Percentiles rank a stretch among this genome's conserved stretches.
phyloP scores from a whole-genome alignment of 2,329 filamentous ascomycete species.

The Epichloe uncinata region DNA sequence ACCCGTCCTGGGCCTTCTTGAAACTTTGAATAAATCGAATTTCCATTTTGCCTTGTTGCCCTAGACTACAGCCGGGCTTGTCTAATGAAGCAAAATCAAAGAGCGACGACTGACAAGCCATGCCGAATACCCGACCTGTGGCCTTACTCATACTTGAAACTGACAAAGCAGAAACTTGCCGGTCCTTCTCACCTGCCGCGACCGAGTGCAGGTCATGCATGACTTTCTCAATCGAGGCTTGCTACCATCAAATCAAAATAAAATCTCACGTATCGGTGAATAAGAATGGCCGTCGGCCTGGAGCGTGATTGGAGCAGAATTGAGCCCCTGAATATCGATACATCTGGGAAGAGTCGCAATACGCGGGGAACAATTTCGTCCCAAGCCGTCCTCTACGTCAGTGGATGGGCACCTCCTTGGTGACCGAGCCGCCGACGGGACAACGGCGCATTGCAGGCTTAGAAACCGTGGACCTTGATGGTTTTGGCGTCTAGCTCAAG shows the following conservation, averaged over 20 bases:
- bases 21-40: not conserved
- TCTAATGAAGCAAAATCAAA: conserved; percentile 15
- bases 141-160: conserved; percentile 13
- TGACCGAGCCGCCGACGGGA: conserved; percentile 19
- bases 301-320: conserved; percentile 14
- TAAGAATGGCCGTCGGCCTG: conserved; percentile 14
- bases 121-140: conserved; percentile 18
- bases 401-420: conserved; percentile 13
- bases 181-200: conserved; percentile 2
- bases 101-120: conserved; percentile 23
- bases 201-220: conserved; percentile 3
- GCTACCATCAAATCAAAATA: conserved; percentile 9
- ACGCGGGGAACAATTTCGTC: conserved; percentile 14
- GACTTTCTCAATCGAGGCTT: not conserved
- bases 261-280: conserved; percentile 16
- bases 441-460: conserved; percentile 27
- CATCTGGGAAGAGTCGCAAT: conserved; percentile 12
- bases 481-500: conserved; percentile 90
- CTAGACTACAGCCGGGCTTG: conserved; percentile 23
- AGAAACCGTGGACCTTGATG: conserved; percentile 68
- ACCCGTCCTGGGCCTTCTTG: not conserved
- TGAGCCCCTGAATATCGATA: conserved; percentile 20
- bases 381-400: conserved; percentile 20
- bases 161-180: conserved; percentile 6
- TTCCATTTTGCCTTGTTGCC: conserved; percentile 10